Conservation (phyloP, 345 rosid genomes). For the Balakata baccata region DNA sequence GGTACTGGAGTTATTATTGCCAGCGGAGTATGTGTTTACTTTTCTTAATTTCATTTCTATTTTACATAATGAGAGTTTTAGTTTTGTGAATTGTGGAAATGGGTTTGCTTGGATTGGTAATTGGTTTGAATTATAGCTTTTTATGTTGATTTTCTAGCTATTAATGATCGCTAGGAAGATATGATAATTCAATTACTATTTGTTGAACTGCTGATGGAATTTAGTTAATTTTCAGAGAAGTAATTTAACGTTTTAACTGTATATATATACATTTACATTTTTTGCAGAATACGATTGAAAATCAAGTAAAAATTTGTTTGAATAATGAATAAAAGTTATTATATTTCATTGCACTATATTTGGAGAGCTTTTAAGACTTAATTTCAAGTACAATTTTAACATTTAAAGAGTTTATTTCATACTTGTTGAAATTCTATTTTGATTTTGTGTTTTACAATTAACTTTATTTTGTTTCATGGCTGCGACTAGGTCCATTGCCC, state of each 20-base stretch:
- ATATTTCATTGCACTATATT: no score
- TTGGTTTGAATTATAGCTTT: background rate
- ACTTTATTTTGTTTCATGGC: background rate
- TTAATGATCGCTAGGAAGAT: background rate
- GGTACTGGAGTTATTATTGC: slow-evolving; percentile 95
- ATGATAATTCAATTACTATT: background rate
- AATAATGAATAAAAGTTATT: background rate
- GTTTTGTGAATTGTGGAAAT: slow-evolving; percentile 1
- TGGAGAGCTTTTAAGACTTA: no score
- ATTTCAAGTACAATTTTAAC: no score
- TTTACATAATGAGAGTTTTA: background rate
- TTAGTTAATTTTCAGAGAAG: background rate
- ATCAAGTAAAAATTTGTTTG: background rate
- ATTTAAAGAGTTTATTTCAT: background rate
- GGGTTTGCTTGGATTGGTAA: background rate
- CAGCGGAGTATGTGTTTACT: slow-evolving; percentile 62
- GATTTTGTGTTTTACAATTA: background rate
- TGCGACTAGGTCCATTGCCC: slow-evolving; percentile 27
- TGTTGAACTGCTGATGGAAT: background rate
- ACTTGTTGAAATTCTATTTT: background rate
- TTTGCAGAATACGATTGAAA: no score
- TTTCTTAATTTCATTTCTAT: background rate
- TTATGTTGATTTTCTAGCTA: slow-evolving; percentile 17
- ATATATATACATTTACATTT: no score
- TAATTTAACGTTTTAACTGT: background rate